These are phyloP conservation scores for Lactarius indigo DNA, from an alignment of 768 basidiomycete species.

Conservation along the genomic window DNA sequence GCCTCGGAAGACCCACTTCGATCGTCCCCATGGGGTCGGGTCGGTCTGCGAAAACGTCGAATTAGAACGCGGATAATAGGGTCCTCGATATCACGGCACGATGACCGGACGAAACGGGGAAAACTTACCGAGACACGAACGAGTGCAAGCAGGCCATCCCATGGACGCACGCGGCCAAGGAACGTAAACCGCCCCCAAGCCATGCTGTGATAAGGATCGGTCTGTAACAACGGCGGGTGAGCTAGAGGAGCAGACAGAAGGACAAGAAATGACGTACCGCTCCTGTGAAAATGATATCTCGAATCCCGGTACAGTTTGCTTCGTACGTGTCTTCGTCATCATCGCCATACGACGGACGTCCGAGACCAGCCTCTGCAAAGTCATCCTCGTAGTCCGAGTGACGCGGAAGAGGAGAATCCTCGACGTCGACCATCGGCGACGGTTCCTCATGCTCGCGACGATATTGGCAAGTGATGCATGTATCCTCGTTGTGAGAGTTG, in stretches of 20 bases:
- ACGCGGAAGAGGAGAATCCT: not conserved
- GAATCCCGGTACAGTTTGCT: conserved; percentile 48
- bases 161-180: conserved; percentile 37
- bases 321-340: conserved; percentile 29
- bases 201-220: conserved; percentile 39
- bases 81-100: not conserved
- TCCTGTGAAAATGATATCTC: conserved; percentile 60
- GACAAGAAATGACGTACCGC: conserved; percentile 37
- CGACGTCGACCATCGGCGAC: conserved; percentile 1
- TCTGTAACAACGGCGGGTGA: conserved; percentile 34
- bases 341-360: conserved; percentile 29
- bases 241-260: not conserved
- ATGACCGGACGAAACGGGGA: not conserved
- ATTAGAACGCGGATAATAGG: not conserved
- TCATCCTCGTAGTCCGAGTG: conserved; percentile 27
- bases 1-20: conserved; percentile 56
- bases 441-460: conserved; percentile 11
- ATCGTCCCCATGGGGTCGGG: conserved; percentile 16
- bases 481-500: conserved; percentile 42
- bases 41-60: conserved; percentile 18
- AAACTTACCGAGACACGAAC: conserved; percentile 32
- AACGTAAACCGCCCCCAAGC: conserved; percentile 37
- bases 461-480: conserved; percentile 32
- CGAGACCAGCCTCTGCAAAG: conserved; percentile 27
- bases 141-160: conserved; percentile 39